A percentile compares a stretch with the other conserved stretches of the same genome.
Conservation (phyloP, 306 rosid genomes). For the Cucurbita pepo region DNA sequence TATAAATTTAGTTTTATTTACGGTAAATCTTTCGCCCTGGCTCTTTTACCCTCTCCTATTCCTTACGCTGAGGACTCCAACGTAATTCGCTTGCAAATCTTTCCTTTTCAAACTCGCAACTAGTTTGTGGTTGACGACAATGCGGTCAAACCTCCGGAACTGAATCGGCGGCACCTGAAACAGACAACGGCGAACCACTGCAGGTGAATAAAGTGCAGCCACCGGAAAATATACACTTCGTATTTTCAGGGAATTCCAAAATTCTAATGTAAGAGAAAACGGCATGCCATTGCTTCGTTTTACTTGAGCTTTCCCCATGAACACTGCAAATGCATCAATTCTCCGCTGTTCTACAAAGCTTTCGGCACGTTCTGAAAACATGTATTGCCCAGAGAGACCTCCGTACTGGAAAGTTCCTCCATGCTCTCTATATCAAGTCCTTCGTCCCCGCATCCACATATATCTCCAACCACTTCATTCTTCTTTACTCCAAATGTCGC, state of each 20-base stretch:
- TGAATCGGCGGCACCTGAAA: neutral
- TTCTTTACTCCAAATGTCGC: conserved; percentile 36
- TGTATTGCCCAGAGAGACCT: neutral
- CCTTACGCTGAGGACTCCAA: neutral
- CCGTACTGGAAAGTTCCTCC: conserved; percentile 1
- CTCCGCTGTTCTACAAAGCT: neutral
- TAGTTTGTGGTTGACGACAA: neutral
- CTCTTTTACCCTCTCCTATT: neutral
- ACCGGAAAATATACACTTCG: neutral
- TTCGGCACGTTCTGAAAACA: neutral
- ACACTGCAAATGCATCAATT: neutral
- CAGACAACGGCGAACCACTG: neutral
- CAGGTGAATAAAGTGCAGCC: neutral
- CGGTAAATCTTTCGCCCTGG: too few species aligned
- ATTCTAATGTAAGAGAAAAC: neutral
- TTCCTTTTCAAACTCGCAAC: neutral
- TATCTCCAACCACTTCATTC: conserved; percentile 34
- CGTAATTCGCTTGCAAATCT: neutral
- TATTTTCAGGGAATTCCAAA: neutral
- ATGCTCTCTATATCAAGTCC: conserved; percentile 1
- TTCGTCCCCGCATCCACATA: conserved; percentile 21
- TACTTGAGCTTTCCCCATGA: neutral
- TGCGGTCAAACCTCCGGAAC: neutral
- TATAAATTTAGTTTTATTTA: too few species aligned
- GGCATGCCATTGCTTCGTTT: neutral